Evolutionary conservation across 345 rosid genomes (phyloP).

Genomic region (Psidium friedrichsthalianum): DNA sequence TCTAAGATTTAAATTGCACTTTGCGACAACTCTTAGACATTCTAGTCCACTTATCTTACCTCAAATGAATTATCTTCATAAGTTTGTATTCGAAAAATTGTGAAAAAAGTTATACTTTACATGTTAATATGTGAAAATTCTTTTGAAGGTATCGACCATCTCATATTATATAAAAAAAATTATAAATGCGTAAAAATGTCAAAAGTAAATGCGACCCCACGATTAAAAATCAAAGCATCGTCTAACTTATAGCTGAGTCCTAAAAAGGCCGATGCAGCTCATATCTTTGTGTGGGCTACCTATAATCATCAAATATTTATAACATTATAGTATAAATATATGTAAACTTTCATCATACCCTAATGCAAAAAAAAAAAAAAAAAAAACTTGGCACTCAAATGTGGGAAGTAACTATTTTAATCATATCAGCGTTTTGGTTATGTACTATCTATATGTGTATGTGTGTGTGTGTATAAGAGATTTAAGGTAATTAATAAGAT

Average conservation of each 20-base stretch:
- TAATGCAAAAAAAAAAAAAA: not conserved
- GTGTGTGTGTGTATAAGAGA: too few relatives aligned
- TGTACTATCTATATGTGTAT: too few relatives aligned
- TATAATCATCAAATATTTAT: not conserved
- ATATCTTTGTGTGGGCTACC: not conserved
- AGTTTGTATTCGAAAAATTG: not conserved
- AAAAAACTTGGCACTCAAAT: not conserved
- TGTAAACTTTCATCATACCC: not conserved
- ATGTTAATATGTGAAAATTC: not conserved
- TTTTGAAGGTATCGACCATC: not conserved
- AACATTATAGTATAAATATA: not conserved
- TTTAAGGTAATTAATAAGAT: not conserved
- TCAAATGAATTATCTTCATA: not conserved
- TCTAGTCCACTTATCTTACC: not conserved
- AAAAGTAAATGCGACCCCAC: not conserved
- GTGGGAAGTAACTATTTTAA: not conserved
- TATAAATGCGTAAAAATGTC: not conserved
- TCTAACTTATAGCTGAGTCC: not conserved
- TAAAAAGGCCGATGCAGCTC: not conserved
- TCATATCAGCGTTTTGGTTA: too few relatives aligned
- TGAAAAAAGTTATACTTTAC: not conserved
- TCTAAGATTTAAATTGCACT: not conserved
- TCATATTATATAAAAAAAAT: not conserved
- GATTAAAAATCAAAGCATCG: not conserved
- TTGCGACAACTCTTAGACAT: not conserved